Evolutionary conservation across 1,139 yeast genomes (phyloP), one percentile per base, ranked within the genome.

Genomic region (Blastobotrys arbuscula): DNA sequence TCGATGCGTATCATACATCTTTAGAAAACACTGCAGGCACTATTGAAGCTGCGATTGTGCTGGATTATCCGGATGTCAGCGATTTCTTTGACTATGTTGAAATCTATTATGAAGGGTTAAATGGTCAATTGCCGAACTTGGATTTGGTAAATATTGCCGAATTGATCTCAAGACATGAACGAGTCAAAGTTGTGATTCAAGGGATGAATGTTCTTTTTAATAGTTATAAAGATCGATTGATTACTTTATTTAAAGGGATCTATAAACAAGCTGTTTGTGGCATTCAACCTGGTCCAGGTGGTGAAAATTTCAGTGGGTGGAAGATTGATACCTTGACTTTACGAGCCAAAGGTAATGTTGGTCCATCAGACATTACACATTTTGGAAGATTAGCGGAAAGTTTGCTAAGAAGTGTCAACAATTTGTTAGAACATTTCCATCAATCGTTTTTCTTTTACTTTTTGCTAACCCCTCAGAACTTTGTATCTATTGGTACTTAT

Each of bases 241-340:
- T 71, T 42, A 79, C 86, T 0, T 65, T 94, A 50, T 54, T 79
- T 16, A 70, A 74, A 38, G 95, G 96, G 0, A 77, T 92, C 30
- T 67, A 76, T 50, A 77, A 77, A 42, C 79, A 88, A 61, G 79
- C 90, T 1, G 63, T 82, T 10, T 77, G 96, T 0, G 97, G 97
- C 0, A 64, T 84, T 20, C 41, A 44, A 41, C 72, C 67, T 20
- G 75, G 74, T 15, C 70, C 73, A 13, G 96, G 97, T 2, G 82
- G 89, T 57, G 97, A 90, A 63, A 88, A 90, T 12, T 92, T 92
- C 64, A 84, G 95, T 45, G 97, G 97, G 2, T 92, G 96, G 96
- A 85, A 94, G 64, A 86, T 94, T 50, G 97, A 92, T 66, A 84
- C 97, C 0, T 68, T 92, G 33, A 87, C 97, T 1, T 65, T 94